Percentiles rank a stretch among this genome's conserved stretches.
phyloP scores from a whole-genome alignment of 2,329 filamentous ascomycete species.

The Aspergillus sp. region DNA sequence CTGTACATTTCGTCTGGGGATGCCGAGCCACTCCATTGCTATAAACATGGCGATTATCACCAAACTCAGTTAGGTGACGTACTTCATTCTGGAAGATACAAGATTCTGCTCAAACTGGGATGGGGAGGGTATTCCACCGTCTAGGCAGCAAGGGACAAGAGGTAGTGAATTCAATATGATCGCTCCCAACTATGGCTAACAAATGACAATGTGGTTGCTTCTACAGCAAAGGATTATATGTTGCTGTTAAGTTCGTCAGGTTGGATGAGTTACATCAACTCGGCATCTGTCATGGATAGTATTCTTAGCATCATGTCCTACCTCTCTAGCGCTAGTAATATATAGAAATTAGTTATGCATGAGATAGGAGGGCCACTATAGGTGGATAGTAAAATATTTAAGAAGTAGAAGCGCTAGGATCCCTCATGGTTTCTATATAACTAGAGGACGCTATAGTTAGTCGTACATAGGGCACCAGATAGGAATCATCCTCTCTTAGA shows the following conservation, averaged over 20 bases:
- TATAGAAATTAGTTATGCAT: no score
- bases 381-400: no score
- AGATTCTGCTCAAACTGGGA: conserved; percentile 44
- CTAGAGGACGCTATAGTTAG: no score
- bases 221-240: conserved; percentile 35
- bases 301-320: no score
- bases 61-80: conserved; percentile 37
- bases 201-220: background rate
- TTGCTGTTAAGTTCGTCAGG: conserved; percentile 33
- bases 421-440: no score
- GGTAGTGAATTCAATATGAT: background rate
- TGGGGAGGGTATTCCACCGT: conserved; percentile 43
- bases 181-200: background rate
- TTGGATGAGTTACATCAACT: no score
- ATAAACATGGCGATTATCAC: conserved; percentile 37
- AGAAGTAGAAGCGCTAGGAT: no score
- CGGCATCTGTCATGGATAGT: no score
- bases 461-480: no score
- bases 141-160: conserved; percentile 28
- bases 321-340: no score
- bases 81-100: conserved; percentile 38
- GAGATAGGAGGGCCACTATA: no score
- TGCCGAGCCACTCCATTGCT: conserved; percentile 15
- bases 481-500: no score
- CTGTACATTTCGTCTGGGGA: background rate